phyloP scores from a whole-genome alignment of 1,284 basidiomycete species.

The Tetrapyrgos nigripes region DNA sequence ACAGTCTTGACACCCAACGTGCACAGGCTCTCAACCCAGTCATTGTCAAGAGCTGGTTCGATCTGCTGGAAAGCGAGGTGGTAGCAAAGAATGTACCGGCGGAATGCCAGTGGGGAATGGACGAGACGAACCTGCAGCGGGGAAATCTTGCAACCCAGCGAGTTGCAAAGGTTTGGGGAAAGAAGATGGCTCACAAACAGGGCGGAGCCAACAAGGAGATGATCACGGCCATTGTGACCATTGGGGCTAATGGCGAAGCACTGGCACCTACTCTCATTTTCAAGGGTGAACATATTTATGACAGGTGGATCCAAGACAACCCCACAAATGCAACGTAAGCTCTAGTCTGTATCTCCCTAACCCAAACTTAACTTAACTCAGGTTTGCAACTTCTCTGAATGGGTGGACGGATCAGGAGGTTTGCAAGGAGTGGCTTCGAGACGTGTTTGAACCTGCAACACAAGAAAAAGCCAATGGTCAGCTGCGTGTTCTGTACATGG shows the following conservation, averaged over 20 bases:
- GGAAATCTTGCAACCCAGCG: constrained; percentile 18
- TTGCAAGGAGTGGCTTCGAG: constrained; percentile 33
- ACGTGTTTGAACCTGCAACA: constrained; percentile 41
- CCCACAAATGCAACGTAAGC: constrained; percentile 29
- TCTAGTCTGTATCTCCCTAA: not conserved
- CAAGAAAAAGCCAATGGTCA: constrained; percentile 35
- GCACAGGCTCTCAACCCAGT: constrained; percentile 22
- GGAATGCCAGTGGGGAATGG: constrained; percentile 25
- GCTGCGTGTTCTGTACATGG: constrained; percentile 37
- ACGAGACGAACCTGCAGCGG: constrained; percentile 24
- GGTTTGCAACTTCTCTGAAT: constrained; percentile 25
- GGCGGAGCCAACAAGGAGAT: constrained; percentile 33
- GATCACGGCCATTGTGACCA: constrained; percentile 39
- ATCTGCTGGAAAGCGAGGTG: constrained; percentile 20
- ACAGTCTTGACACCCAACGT: constrained; percentile 20
- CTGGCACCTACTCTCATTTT: constrained; percentile 39
- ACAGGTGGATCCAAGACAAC: constrained; percentile 34
- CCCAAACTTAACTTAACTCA: constrained; percentile 6
- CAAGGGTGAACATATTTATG: constrained; percentile 36
- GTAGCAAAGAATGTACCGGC: constrained; percentile 17
- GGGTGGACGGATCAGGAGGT: constrained; percentile 38
- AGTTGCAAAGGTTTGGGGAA: constrained; percentile 21
- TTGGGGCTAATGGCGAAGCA: constrained; percentile 38
- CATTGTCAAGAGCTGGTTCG: constrained; percentile 24
- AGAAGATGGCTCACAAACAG: constrained; percentile 30